Evolutionary conservation across 2,329 filamentous ascomycete species (phyloP), one percentile per base, ranked within the genome.

Genomic region (Apiospora saccharicola): DNA sequence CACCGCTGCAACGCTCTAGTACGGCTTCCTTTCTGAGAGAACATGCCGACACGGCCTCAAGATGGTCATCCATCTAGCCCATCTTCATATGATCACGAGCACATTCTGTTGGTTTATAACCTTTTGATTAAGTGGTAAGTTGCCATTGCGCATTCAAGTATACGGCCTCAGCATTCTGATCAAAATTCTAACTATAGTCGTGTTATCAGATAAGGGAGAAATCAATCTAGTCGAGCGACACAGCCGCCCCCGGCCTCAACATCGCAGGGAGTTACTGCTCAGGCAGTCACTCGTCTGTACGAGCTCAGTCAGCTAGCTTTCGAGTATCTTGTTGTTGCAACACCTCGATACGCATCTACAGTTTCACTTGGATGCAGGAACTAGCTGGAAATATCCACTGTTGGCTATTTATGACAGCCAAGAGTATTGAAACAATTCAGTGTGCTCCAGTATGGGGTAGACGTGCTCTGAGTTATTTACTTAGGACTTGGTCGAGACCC

Each of bases 291-390:
- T 37, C 16, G 10, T 6, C 7, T 37, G 30, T 3, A 22, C 26
- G 26, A 22, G 51, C 51, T 22, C 30, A 34, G 26, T 7, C 53
- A 37, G 16, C 53, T 57, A 57, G 51, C 51, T 26, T 34, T 57
- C 51, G 34, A 34, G 26, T 57, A 57, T 57, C 51, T 61, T 37
- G 53, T 37, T 37, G 53, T 61, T 16, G 30, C 26, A 13, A 37
- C 53, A 57, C 53, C 53, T 61, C 53, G 53, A 61, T 61, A 37
- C 53, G 53, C 53, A 61, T 61, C 53, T 10, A 61, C 19, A 3
- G 53, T 61, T 61, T 61, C 53, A 61, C 53, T 19, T 12, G 34
- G 53, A 3, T 61, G 53, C 53, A 12, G 53, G 53, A 61, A 37
- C 53, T 61, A 22, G 30, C 22, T 61, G 53, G 30, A 7, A 34